A percentile compares a stretch with the other conserved stretches of the same genome.
phyloP scores from a whole-genome alignment of 2,329 filamentous ascomycete genomes.

The Cercospora sp. region DNA sequence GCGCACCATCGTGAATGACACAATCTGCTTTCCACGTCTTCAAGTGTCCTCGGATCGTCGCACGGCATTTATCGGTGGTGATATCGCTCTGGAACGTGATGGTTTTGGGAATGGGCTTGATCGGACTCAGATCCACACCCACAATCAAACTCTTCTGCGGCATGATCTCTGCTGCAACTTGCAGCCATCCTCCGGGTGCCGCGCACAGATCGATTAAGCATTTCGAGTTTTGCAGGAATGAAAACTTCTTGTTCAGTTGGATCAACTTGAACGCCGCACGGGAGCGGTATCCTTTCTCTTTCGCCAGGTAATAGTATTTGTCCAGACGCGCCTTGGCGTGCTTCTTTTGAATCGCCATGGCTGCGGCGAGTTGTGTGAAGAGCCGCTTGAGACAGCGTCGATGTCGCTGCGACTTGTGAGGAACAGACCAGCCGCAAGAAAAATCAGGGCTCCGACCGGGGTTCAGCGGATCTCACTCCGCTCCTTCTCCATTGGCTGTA shows the following conservation, averaged over 20 bases:
- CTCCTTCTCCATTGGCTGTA: background rate
- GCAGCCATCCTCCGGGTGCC: slow-evolving; percentile 94
- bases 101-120: slow-evolving; percentile 90
- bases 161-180: slow-evolving; percentile 95
- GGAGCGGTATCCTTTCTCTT: slow-evolving; percentile 96
- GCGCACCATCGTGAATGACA: slow-evolving; percentile 93
- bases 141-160: slow-evolving; percentile 85
- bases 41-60: slow-evolving; percentile 82
- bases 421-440: slow-evolving; percentile 1
- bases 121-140: slow-evolving; percentile 90
- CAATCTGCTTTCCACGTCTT: slow-evolving; percentile 97
- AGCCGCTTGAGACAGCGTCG: background rate
- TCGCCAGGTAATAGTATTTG: slow-evolving; percentile 98
- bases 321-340: slow-evolving; percentile 97
- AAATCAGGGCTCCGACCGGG: slow-evolving; percentile 1
- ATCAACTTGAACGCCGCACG: slow-evolving; percentile 97
- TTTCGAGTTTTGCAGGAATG: slow-evolving; percentile 94
- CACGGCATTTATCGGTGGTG: slow-evolving; percentile 91
- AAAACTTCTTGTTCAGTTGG: slow-evolving; percentile 98
- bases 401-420: background rate
- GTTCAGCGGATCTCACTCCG: background rate
- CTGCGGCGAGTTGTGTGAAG: background rate
- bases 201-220: slow-evolving; percentile 97
- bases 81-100: slow-evolving; percentile 98
- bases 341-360: slow-evolving; percentile 97